phyloP scores from a whole-genome alignment of 371 early-diverging fungal species.

The Mortierella sp. region DNA sequence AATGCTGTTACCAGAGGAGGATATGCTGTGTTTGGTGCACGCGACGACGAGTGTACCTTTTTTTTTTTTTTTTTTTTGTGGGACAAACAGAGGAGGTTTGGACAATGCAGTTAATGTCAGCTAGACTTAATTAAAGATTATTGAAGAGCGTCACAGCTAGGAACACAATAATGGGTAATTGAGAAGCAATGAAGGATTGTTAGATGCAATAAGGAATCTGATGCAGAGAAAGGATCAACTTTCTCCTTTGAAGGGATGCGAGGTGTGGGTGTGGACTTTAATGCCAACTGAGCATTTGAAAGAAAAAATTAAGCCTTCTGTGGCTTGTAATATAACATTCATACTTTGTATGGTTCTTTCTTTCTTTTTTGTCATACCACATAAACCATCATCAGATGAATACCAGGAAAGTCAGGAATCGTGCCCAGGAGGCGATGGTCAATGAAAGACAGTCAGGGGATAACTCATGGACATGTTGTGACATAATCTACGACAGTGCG shows the following conservation, averaged over 20 bases:
- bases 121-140: neutral
- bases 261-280: neutral
- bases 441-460: conserved; percentile 24
- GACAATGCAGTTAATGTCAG: neutral
- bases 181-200: too few relatives aligned
- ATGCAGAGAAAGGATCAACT: neutral
- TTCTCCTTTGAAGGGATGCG: neutral
- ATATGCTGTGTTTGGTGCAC: neutral
- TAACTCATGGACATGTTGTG: conserved; percentile 41
- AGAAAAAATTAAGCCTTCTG: neutral
- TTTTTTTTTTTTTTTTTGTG: neutral
- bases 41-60: neutral
- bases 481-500: conserved; percentile 10
- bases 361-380: conserved; percentile 5
- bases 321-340: neutral
- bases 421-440: conserved; percentile 33
- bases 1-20: neutral
- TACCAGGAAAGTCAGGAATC: conserved; percentile 31
- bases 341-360: neutral
- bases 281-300: neutral
- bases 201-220: neutral
- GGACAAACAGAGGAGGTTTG: neutral
- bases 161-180: neutral
- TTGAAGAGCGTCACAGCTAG: neutral
- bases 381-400: conserved; percentile 7